Conservation (phyloP, 2,329 filamentous ascomycete species). For the Microcyclospora pomicola region DNA sequence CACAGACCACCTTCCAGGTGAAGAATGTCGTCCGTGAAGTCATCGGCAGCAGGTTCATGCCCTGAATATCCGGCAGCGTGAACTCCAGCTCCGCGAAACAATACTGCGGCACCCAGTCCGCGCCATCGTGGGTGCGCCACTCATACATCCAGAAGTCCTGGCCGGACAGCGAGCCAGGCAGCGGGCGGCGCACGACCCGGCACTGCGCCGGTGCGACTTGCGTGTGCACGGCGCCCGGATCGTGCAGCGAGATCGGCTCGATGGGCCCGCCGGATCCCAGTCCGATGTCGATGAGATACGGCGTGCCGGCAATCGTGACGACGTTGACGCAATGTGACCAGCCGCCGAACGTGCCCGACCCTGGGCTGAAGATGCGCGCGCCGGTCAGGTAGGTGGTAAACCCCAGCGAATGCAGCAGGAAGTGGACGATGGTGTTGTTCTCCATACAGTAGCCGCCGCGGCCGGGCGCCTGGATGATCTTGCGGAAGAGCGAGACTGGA, state of each 20-base stretch:
- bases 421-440: slow-evolving; percentile 40
- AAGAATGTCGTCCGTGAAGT: slow-evolving; percentile 39
- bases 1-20: slow-evolving; percentile 39
- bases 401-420: slow-evolving; percentile 37
- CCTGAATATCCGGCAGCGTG: slow-evolving; percentile 42
- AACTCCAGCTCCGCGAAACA: slow-evolving; percentile 54
- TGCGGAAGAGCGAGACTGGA: slow-evolving; percentile 36
- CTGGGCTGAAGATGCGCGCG: slow-evolving; percentile 21
- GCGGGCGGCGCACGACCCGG: slow-evolving; percentile 7
- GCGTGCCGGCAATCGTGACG: slow-evolving; percentile 17
- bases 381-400: slow-evolving; percentile 31
- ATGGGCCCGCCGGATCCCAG: slow-evolving; percentile 25
- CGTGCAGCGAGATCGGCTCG: slow-evolving; percentile 25
- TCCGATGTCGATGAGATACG: slow-evolving; percentile 28
- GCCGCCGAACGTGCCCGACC: slow-evolving; percentile 7
- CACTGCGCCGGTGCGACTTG: slow-evolving; percentile 12
- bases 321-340: slow-evolving; percentile 33
- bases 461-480: slow-evolving; percentile 33
- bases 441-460: slow-evolving; percentile 50
- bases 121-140: slow-evolving; percentile 20
- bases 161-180: slow-evolving; percentile 10
- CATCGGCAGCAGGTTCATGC: slow-evolving; percentile 46
- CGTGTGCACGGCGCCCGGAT: slow-evolving; percentile 2
- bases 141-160: slow-evolving; percentile 33
- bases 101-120: slow-evolving; percentile 47